Conservation (phyloP, 192 early-diverging fungal genomes). For the Jimgerdemannia lactiflua region DNA sequence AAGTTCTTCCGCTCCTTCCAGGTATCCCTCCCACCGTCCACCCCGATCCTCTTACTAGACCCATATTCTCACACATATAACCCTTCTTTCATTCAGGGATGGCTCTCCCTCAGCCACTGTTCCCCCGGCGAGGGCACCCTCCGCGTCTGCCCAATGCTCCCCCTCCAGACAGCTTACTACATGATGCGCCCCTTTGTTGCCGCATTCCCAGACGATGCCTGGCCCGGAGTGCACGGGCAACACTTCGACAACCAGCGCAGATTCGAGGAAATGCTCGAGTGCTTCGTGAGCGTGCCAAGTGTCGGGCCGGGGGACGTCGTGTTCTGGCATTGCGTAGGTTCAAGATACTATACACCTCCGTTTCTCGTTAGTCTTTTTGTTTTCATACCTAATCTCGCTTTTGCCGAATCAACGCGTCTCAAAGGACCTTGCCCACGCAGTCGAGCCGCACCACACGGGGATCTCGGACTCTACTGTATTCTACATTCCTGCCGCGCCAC, state of each 20-base stretch:
- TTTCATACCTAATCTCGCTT: too few species aligned
- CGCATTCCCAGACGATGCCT: slow-evolving; percentile 10
- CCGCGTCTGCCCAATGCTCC: slow-evolving; percentile 21
- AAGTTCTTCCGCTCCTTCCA: slow-evolving; percentile 28
- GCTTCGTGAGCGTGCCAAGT: slow-evolving; percentile 14
- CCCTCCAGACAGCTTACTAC: slow-evolving; percentile 17
- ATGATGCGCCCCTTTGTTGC: slow-evolving; percentile 20
- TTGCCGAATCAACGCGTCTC: too few species aligned
- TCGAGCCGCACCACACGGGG: slow-evolving; percentile 14
- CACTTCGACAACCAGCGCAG: slow-evolving; percentile 8
- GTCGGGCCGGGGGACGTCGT: slow-evolving; percentile 27
- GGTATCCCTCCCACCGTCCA: neutral
- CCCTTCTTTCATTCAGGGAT: neutral
- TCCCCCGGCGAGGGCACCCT: slow-evolving; percentile 16
- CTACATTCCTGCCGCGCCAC: slow-evolving; percentile 26
- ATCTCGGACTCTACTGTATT: slow-evolving; percentile 23
- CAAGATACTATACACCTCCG: too few species aligned
- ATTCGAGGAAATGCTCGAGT: slow-evolving; percentile 14
- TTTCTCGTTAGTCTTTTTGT: too few species aligned
- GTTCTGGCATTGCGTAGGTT: slow-evolving; percentile 16
- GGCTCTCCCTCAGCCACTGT: slow-evolving; percentile 20
- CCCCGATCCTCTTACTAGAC: too few species aligned
- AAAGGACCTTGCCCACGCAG: slow-evolving; percentile 23
- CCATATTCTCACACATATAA: too few species aligned
- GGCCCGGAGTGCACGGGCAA: slow-evolving; percentile 15